Conservation (phyloP, 176 grass and related monocot genomes). For the Carex myosuroides region DNA sequence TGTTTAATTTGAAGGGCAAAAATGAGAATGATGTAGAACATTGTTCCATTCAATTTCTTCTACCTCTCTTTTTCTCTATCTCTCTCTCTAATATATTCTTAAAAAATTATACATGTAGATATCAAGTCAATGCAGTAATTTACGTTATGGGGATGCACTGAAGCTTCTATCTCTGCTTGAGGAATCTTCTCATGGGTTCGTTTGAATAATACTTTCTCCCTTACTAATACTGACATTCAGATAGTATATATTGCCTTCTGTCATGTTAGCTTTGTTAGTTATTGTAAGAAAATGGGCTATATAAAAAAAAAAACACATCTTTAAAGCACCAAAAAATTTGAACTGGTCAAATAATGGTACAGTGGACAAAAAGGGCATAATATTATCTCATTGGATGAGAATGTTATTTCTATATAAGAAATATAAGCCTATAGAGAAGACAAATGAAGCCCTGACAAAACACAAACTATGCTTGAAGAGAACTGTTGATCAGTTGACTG, state of each 20-base stretch:
- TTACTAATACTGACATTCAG: not conserved
- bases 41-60: no score
- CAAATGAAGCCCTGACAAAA: not conserved
- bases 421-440: not conserved
- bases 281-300: not conserved
- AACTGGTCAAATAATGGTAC: not conserved
- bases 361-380: not conserved
- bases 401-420: not conserved
- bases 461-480: not conserved
- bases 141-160: constrained; percentile 62
- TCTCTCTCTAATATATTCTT: not conserved
- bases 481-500: not conserved
- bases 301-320: not conserved
- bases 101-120: constrained; percentile 36
- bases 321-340: not conserved
- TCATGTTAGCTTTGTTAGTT: not conserved
- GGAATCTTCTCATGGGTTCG: constrained; percentile 78
- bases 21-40: not conserved
- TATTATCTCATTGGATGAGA: not conserved
- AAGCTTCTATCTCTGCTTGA: constrained; percentile 80
- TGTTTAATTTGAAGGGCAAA: not conserved
- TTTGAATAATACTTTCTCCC: constrained; percentile 19
- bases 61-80: not conserved
- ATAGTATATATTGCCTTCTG: not conserved
- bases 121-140: constrained; percentile 56